Evolutionary conservation across 2,329 filamentous ascomycete genomes (phyloP), one percentile per base, ranked within the genome.

Genomic region (Chrysoporthe deuterocubensis): DNA sequence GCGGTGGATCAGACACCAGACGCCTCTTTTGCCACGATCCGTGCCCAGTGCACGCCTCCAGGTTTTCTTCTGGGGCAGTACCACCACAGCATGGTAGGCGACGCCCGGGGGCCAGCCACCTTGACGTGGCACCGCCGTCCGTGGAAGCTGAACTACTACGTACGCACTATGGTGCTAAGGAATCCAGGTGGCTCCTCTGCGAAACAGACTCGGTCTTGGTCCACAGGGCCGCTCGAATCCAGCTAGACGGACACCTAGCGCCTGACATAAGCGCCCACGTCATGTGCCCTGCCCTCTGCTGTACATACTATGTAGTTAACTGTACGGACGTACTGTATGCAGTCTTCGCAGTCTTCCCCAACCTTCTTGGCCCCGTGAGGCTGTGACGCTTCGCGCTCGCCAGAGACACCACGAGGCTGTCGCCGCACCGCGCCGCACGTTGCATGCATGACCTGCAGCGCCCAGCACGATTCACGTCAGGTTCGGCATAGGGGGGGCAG

Each of bases 241-340:
- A 26, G 48, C 48, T 52, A 52, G 21, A 52, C 50, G 32, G 50
- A 32, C 21, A 32, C 50, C 26, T 52, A 62, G 46, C 21, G 56
- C 43, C 57, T 54, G 57, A 59, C 46, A 62, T 62, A 66, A 66
- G 64, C 64, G 57, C 64, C 57, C 37, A 66, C 26, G n/a, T 62
- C 57, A 62, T 62, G 64, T 66, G 57, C 57, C 50, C 26, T 26
- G 26, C 57, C 57, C 21, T 62, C 44, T 26, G 26, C 26, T 26
- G 26, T 26, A 26, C 26, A 26, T 26, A 26, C 26, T 26, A 26
- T 26, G 26, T 26, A 26, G 26, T 26, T 26, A 26, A 26, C 26
- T 26, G 26, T 26, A 26, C 26, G 26, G 26, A 26, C 26, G 26
- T 26, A 26, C 26, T 26, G 26, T 26, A 26, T 26, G 26, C 26